Base-by-base conservation (phyloP, 2,329 filamentous ascomycete genomes). In the Tolypocladium sp. region DNA sequence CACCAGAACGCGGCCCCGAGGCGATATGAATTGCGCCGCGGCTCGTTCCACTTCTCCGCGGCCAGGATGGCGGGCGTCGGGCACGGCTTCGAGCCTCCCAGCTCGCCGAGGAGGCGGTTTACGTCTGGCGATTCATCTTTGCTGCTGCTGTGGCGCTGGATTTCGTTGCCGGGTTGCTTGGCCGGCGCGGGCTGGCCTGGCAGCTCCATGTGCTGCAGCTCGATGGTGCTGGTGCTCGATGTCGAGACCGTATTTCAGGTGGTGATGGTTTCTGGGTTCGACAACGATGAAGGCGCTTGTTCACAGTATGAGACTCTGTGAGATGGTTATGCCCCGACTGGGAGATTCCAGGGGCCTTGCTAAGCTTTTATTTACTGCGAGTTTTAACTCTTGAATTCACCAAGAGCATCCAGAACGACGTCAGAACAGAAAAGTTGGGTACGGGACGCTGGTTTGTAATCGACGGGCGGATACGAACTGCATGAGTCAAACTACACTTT, bases 1-100 rank as follows among this genome's bases (percentile, higher is more conserved):
- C 77, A 79, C 74, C 77, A 84, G 69, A 85, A 86, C 0, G 81
- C 79, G 0, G 83, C 77, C 2, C 74, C 70, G 1, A 83, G 73
- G 12, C 79, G 77, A 62, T 74, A 72, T 3, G 77, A 71, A 60
- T 83, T 85, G 2, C 70, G 69, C 13, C 70, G 75, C 53, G 82
- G 77, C 62, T 74, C 70, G 63, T 79, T 83, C 83, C 74, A 81
- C 61, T 70, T 74, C 66, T 81, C 68, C n/a, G 40, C 22, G 13
- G 41, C 59, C n/a, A 40, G 20, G 7, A 44, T 35, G 6, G 61
- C 55, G 22, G 58, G 56, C 30, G 40, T 13, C 3, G 53, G 33
- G 33, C 25, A 20, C 20, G 56, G 41, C 38, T 60, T 59, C 6
- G 22, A 27, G 41, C 56, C 57, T 12, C 54, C 58, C 13, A 60